Evolutionary conservation across 2,329 filamentous ascomycete genomes (phyloP).

Genomic region (Calonectria multiphialidica): DNA sequence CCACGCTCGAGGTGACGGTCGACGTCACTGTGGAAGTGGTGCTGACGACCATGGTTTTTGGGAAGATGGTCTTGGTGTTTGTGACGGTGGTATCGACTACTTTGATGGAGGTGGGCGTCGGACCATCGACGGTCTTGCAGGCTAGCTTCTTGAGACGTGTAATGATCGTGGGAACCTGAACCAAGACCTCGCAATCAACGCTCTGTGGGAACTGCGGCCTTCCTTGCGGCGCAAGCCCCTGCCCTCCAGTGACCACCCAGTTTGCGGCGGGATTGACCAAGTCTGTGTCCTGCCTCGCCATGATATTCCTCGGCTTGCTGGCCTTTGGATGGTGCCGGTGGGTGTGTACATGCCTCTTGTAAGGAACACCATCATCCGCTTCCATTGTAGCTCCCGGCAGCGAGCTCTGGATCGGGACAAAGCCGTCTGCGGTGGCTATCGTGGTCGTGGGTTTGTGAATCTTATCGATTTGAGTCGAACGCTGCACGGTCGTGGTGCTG

Average conservation of each 20-base stretch:
- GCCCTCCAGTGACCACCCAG: background rate
- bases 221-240: background rate
- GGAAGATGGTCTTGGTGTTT: background rate
- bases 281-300: background rate
- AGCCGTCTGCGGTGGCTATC: background rate
- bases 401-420: background rate
- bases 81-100: background rate
- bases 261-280: background rate
- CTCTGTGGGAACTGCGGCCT: background rate
- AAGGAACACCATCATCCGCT: background rate
- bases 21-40: background rate
- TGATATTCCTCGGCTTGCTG: background rate
- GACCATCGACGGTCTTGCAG: background rate
- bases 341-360: background rate
- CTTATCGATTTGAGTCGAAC: background rate
- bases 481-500: background rate
- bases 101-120: background rate
- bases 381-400: background rate
- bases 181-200: background rate
- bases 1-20: background rate
- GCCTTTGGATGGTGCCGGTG: background rate
- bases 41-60: background rate
- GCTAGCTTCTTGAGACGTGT: background rate
- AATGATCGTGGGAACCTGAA: background rate
- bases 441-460: background rate